These are phyloP conservation scores for Akanthomyces lecanii DNA, from an alignment of 2,329 filamentous ascomycete genomes.

Conservation along the genomic window DNA sequence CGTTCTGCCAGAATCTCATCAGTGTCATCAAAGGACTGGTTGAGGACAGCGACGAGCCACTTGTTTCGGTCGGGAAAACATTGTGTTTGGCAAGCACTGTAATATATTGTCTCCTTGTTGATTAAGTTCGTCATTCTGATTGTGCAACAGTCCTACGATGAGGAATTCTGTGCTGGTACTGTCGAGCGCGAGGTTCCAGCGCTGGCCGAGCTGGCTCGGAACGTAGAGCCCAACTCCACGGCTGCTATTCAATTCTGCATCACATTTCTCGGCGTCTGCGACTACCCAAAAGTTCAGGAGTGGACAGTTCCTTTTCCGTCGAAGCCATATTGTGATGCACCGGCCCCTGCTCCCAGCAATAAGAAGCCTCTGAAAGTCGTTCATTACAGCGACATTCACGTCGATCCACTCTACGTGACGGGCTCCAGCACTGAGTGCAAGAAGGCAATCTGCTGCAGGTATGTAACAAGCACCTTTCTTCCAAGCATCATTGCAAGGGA, in stretches of 20 bases:
- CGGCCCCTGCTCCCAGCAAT: slow-evolving; percentile 38
- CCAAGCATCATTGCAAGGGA: neutral
- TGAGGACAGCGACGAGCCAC: slow-evolving; percentile 36
- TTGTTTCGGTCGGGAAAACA: slow-evolving; percentile 31
- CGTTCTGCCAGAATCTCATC: slow-evolving; percentile 20
- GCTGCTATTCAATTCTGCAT: slow-evolving; percentile 50
- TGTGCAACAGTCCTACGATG: slow-evolving; percentile 41
- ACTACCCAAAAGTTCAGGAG: slow-evolving; percentile 41
- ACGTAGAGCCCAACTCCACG: slow-evolving; percentile 44
- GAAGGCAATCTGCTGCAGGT: slow-evolving; percentile 57
- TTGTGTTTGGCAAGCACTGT: slow-evolving; percentile 33
- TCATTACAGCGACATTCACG: slow-evolving; percentile 58
- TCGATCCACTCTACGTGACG: slow-evolving; percentile 51
- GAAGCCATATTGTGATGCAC: slow-evolving; percentile 33
- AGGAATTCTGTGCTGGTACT: slow-evolving; percentile 52
- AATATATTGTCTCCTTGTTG: neutral
- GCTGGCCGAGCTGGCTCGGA: slow-evolving; percentile 45
- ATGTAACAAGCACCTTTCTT: slow-evolving; percentile 13
- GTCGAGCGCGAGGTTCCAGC: slow-evolving; percentile 50
- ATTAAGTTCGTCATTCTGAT: neutral
- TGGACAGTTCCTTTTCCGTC: slow-evolving; percentile 43
- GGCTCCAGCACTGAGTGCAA: slow-evolving; percentile 52
- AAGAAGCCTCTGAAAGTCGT: slow-evolving; percentile 49
- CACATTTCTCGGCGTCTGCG: slow-evolving; percentile 51
- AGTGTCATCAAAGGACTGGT: slow-evolving; percentile 41